Evolutionary conservation across 2,329 filamentous ascomycete species (phyloP), one percentile per base, ranked within the genome.

Genomic region (Xylaria multiplex): DNA sequence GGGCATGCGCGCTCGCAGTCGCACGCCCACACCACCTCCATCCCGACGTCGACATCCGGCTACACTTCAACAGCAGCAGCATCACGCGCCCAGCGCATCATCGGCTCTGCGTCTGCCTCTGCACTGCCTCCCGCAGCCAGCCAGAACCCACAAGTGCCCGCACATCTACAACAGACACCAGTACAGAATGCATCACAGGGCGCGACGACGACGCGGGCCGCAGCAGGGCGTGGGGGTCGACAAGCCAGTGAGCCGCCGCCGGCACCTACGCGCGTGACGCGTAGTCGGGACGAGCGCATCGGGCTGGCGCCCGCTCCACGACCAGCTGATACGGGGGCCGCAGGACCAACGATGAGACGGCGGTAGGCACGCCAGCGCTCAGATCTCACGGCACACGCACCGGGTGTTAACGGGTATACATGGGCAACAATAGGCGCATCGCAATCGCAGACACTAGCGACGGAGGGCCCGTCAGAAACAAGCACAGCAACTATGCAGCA

Each of bases 241-340:
- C 67, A 57, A 57, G 37, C 59, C 0, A 71, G 69, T 59, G 62
- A 71, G 58, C 68, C 69, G 19, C 71, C 69, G 8, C 59, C 69
- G 3, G 70, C 68, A 3, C 68, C 70, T 1, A 58, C 70, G 4
- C 71, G 75, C 19, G 65, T 74, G 67, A 77, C 75, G 43, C 69
- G 76, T 52, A 77, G 73, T 40, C 69, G 75, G 11, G 76, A 77
- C 11, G 76, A 77, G 69, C 68, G 76, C 8, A 75, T 76, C 27
- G 75, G 72, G 0, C 52, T 70, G 30, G 67, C 66, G 7, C 32
- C 54, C 37, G 66, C 60, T 6, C 32, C 49, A 16, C 63, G 66
- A 8, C 8, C 69, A 11, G 65, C 53, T 27, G 64, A 62, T 42
- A 55, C 24, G 11, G 66, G 59, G n/a, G 56, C 59, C 19, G 60